phyloP scores from a whole-genome alignment of 257 asterid species.

The Scutellaria minor region DNA sequence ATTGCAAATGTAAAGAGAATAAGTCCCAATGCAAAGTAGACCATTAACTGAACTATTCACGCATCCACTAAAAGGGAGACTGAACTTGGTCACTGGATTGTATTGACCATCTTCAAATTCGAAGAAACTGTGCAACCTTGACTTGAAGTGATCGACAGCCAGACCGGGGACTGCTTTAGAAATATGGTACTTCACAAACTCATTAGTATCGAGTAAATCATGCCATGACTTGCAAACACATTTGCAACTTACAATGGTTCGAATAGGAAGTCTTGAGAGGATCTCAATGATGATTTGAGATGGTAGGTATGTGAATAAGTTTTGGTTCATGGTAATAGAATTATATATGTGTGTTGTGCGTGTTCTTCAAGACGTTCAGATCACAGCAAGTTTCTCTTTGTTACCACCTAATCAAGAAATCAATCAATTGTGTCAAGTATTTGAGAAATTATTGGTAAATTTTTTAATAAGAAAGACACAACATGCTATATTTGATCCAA shows the following conservation, averaged over 20 bases:
- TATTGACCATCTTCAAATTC: constrained; percentile 35
- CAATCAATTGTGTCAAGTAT: too few species aligned
- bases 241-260: constrained; percentile 31
- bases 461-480: too few species aligned
- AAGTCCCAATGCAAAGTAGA: constrained; percentile 12
- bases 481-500: too few species aligned
- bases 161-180: constrained; percentile 23
- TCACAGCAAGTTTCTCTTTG: too few species aligned
- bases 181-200: background rate
- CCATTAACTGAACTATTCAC: constrained; percentile 40
- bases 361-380: too few species aligned
- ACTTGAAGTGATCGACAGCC: background rate
- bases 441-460: too few species aligned
- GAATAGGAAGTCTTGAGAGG: constrained; percentile 37
- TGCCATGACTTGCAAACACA: constrained; percentile 36
- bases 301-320: constrained; percentile 24
- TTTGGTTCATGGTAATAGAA: too few species aligned
- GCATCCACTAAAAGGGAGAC: background rate
- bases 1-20: constrained; percentile 42
- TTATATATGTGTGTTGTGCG: too few species aligned
- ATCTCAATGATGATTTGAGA: constrained; percentile 25
- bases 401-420: too few species aligned
- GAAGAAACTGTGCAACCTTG: background rate
- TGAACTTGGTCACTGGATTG: constrained; percentile 5
- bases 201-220: background rate